phyloP scores from a whole-genome alignment of 2,329 filamentous ascomycete genomes.

The Fusarium buharicum region DNA sequence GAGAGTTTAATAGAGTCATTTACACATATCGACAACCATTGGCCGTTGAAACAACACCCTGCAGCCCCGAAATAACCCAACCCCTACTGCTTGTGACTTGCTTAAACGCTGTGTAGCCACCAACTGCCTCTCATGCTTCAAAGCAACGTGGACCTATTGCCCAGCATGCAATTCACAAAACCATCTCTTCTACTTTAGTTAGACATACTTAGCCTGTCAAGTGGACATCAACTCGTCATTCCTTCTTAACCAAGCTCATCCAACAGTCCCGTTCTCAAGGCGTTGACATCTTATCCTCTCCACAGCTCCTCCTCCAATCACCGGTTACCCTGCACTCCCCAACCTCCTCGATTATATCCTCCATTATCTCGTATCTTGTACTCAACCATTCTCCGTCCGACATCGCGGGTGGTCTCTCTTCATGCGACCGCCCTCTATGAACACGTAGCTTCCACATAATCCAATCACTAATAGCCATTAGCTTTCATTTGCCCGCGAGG shows the following conservation, averaged over 20 bases:
- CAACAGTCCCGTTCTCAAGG: neutral
- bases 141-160: neutral
- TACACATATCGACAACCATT: constrained; percentile 10
- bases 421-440: constrained; percentile 39
- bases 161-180: neutral
- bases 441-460: constrained; percentile 31
- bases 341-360: constrained; percentile 41
- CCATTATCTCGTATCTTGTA: constrained; percentile 30
- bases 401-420: constrained; percentile 40
- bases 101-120: neutral
- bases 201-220: neutral
- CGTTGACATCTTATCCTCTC: constrained; percentile 2
- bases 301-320: constrained; percentile 15
- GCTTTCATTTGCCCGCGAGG: neutral
- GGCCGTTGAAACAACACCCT: constrained; percentile 1
- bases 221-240: neutral
- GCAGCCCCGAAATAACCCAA: constrained; percentile 4
- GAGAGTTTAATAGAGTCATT: constrained; percentile 4
- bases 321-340: constrained; percentile 39
- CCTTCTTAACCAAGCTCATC: constrained; percentile 1
- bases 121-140: constrained; percentile 8
- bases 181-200: neutral
- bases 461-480: constrained; percentile 15
- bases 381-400: constrained; percentile 24
- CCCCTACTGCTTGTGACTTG: constrained; percentile 3